phyloP scores from a whole-genome alignment of 1,284 basidiomycete species.

The Cystobasidium slooffiae region DNA sequence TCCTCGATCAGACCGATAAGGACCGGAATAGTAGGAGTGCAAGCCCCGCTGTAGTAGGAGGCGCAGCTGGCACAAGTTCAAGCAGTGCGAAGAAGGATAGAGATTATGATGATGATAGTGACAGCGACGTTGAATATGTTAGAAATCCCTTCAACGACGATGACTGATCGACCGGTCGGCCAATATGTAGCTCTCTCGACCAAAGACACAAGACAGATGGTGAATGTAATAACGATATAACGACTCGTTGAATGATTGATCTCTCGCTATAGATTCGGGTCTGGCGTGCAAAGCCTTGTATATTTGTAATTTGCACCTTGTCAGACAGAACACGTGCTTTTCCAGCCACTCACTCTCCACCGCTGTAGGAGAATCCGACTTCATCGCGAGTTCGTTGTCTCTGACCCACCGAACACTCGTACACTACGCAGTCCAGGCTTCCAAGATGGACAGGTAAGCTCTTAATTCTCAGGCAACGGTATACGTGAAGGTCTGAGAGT shows the following conservation, averaged over 20 bases:
- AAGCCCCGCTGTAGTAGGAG: constrained; percentile 8
- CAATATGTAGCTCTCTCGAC: not conserved
- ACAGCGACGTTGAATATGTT: constrained; percentile 43
- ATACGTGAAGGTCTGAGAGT: no score
- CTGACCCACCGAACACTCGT: not conserved
- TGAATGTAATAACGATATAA: no score
- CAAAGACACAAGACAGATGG: not conserved
- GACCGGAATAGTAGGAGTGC: constrained; percentile 20
- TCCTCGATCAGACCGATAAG: constrained; percentile 21
- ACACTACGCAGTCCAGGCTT: not conserved
- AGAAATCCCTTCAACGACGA: constrained; percentile 43
- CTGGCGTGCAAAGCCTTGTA: no score
- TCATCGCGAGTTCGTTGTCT: not conserved
- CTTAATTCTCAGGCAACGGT: no score
- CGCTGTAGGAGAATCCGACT: no score
- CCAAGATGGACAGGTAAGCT: constrained; percentile 23
- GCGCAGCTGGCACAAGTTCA: not conserved
- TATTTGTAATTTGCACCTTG: no score
- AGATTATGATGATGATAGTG: constrained; percentile 32
- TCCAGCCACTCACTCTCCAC: no score
- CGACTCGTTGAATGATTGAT: no score
- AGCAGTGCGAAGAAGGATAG: constrained; percentile 13
- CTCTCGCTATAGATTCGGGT: no score
- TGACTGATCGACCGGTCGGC: constrained; percentile 4
- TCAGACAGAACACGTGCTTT: no score